Percentiles rank a stretch among this genome's conserved stretches.
phyloP scores from a whole-genome alignment of 2,329 filamentous ascomycete genomes.

The Neocucurbitaria cava region DNA sequence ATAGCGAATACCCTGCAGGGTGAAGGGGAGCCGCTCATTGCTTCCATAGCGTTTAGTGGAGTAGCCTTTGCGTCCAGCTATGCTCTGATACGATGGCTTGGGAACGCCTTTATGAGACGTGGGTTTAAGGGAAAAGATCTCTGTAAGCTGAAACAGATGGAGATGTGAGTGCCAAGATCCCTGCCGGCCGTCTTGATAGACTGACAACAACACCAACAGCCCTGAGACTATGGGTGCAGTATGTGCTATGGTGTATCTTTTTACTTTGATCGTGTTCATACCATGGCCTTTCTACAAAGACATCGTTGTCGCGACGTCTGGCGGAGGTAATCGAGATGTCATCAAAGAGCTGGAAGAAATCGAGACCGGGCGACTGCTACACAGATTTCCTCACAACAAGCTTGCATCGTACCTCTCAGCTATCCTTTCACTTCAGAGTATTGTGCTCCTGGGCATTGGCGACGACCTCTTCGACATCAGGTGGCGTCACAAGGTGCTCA shows the following conservation, averaged over 20 bases:
- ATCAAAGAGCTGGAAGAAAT: slow-evolving; percentile 76
- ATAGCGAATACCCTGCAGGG: slow-evolving; percentile 80
- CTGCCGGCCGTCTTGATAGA: background rate
- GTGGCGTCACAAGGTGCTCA: slow-evolving; percentile 99
- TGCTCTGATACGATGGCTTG: slow-evolving; percentile 91
- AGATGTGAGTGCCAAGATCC: slow-evolving; percentile 66
- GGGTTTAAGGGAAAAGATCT: slow-evolving; percentile 91
- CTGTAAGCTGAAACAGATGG: slow-evolving; percentile 75
- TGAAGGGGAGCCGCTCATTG: slow-evolving; percentile 87
- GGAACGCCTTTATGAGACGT: slow-evolving; percentile 83
- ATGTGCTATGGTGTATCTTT: slow-evolving; percentile 88
- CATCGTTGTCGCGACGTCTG: slow-evolving; percentile 92
- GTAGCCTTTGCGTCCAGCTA: slow-evolving; percentile 84
- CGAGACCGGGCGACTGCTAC: slow-evolving; percentile 83
- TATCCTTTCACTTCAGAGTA: slow-evolving; percentile 88
- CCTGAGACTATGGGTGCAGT: slow-evolving; percentile 97
- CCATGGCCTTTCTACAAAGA: slow-evolving; percentile 99
- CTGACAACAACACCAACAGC: slow-evolving; percentile 50
- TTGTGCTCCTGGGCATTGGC: slow-evolving; percentile 88
- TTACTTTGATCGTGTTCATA: slow-evolving; percentile 89
- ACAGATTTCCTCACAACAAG: slow-evolving; percentile 95
- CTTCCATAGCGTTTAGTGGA: slow-evolving; percentile 84
- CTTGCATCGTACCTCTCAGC: slow-evolving; percentile 94
- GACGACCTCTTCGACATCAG: slow-evolving; percentile 98
- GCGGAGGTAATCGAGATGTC: slow-evolving; percentile 88